phyloP scores from a whole-genome alignment of 176 grass and related monocot genomes.

The Alopecurus myosuroides region DNA sequence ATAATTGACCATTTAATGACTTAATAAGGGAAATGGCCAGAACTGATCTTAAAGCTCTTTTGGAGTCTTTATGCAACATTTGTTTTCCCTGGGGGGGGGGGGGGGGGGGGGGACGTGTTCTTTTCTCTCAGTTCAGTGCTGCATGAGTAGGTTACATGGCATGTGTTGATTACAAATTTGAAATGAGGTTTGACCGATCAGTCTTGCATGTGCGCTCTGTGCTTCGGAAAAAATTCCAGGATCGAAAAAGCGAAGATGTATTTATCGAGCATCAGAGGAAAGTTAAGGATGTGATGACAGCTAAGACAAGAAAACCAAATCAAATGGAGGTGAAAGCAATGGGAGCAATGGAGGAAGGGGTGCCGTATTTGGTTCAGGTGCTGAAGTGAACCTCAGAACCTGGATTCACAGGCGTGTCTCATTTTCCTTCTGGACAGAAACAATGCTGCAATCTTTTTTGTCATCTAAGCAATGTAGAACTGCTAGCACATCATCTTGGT shows the following conservation, averaged over 20 bases:
- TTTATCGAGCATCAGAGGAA: constrained; percentile 78
- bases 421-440: constrained; percentile 5
- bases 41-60: not conserved
- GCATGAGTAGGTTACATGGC: constrained; percentile 6
- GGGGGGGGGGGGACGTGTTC: not conserved
- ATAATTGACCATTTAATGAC: not conserved
- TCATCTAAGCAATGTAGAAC: not conserved
- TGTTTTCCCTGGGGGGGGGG: not conserved
- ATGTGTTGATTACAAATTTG: not conserved
- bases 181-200: constrained; percentile 17
- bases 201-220: not conserved
- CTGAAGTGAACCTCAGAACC: constrained; percentile 83
- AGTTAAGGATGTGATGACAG: constrained; percentile 63
- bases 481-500: not conserved
- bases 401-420: constrained; percentile 82
- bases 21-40: not conserved
- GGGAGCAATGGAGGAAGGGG: constrained; percentile 98
- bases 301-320: constrained; percentile 54
- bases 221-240: constrained; percentile 50
- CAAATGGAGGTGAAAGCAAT: constrained; percentile 91
- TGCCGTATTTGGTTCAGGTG: constrained; percentile 71
- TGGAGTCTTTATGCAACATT: not conserved
- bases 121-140: not conserved
- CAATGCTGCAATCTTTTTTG: not conserved
- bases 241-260: constrained; percentile 73